Evolutionary conservation across 495 filamentous ascomycete species (phyloP), one percentile per base, ranked within the genome.

Genomic region (Penicillium longicatenatum): DNA sequence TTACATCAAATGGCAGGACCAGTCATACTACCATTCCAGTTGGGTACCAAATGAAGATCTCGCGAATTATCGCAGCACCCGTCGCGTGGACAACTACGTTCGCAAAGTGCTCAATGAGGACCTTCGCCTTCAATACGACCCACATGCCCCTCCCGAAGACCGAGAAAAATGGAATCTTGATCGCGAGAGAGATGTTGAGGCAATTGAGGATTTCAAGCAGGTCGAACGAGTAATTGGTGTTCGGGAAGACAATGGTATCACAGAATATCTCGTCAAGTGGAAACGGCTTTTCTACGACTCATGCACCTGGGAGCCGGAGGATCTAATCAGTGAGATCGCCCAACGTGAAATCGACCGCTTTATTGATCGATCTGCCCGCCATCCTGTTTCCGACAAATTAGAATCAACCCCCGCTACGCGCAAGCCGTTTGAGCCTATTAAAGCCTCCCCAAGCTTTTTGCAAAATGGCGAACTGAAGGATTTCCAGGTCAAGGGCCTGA

Each of bases 1-100:
- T 70, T 91, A 88, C 67, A 93, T 99, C 64, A 99, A 99, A 79
- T 99, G 94, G 94, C 91, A 97, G 72, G 89, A 85, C 58, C 89
- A 91, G 73, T 95, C 94, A 21, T 90, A 98, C 70, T 90, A 92
- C 62, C 94, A 99, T 76, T 87, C 93, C 29, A 94, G 93, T 3
- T 98, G 95, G 95, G 91, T 97, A 71, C 84, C 85, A 0, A 85
- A 87, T 21, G 87, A 90, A 50, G 79, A 74, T 45, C 80, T 96
- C 26, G 67, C 77, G 8, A 84, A 87, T 45, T 84, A 80, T 66
- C 85, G 85, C 44, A 95, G 95, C 42, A 87, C 87, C 47, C 89
- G 91, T 44, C 89, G 90, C 29, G 77, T 98, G 14, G 94, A 98
- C 59, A 99, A 98, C 68, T 99, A 97, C 75, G 90, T 89, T 69